Percentiles rank a stretch among this genome's conserved stretches.
Conservation (phyloP, 2,329 filamentous ascomycete species). For the Xylariaceae sp. region DNA sequence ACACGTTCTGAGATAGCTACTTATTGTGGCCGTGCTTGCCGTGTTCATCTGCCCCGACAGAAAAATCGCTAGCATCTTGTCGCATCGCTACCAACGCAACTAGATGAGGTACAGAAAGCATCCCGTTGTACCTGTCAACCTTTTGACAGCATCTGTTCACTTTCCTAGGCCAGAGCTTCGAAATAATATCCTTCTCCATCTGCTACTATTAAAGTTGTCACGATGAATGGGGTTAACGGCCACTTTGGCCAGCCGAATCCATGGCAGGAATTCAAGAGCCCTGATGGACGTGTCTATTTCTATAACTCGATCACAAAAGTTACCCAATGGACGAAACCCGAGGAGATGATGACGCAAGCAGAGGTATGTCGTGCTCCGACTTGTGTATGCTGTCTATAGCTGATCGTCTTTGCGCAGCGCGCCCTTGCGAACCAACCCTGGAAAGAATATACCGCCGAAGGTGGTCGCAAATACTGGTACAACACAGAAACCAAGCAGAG, state of each 20-base stretch:
- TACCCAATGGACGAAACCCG: slow-evolving; percentile 94
- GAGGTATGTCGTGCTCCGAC: slow-evolving; percentile 64
- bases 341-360: slow-evolving; percentile 81
- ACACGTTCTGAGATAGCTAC: neutral
- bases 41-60: neutral
- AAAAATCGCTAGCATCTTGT: slow-evolving; percentile 21
- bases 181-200: neutral
- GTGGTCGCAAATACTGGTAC: slow-evolving; percentile 93
- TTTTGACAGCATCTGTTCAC: neutral
- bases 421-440: slow-evolving; percentile 84
- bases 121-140: neutral
- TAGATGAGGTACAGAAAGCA: neutral
- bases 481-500: slow-evolving; percentile 91
- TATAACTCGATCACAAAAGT: slow-evolving; percentile 85
- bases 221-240: slow-evolving; percentile 65
- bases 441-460: slow-evolving; percentile 89
- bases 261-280: slow-evolving; percentile 83
- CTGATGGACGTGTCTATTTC: slow-evolving; percentile 88
- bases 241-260: slow-evolving; percentile 58
- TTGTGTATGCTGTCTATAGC: slow-evolving; percentile 16
- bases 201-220: slow-evolving; percentile 13
- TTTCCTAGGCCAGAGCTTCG: neutral
- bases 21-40: slow-evolving; percentile 15
- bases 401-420: slow-evolving; percentile 58
- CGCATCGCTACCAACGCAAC: slow-evolving; percentile 1